phyloP scores from a whole-genome alignment of 2,329 filamentous ascomycete genomes.

The Aspergillus neotritici region DNA sequence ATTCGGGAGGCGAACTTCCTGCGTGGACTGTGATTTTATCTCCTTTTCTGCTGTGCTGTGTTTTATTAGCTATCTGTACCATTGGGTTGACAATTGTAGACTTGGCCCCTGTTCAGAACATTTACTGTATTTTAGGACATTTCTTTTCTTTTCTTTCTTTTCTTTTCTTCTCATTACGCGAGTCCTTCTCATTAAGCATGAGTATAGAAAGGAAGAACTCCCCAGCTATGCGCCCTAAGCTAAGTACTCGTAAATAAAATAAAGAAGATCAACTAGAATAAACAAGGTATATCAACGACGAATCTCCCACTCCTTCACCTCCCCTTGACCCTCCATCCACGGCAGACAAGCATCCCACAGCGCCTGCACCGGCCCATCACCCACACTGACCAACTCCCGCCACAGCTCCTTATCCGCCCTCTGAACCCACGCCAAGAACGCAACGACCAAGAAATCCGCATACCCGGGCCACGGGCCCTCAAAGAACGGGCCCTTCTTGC shows the following conservation, averaged over 20 bases:
- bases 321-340: constrained; percentile 30
- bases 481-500: constrained; percentile 31
- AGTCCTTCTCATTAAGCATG: too few species aligned
- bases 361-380: constrained; percentile 23
- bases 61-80: constrained; percentile 10
- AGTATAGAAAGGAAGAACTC: neutral
- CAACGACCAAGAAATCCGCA: constrained; percentile 26
- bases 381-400: constrained; percentile 19
- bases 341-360: constrained; percentile 27
- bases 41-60: constrained; percentile 2
- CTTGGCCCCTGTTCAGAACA: too few species aligned
- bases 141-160: too few species aligned
- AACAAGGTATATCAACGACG: constrained; percentile 7
- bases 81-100: constrained; percentile 9
- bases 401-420: constrained; percentile 19
- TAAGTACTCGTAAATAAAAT: neutral
- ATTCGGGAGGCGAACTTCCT: constrained; percentile 47
- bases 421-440: constrained; percentile 23
- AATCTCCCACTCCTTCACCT: constrained; percentile 30
- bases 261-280: neutral
- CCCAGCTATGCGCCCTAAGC: neutral
- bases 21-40: constrained; percentile 37
- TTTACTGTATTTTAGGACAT: too few species aligned
- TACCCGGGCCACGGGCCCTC: constrained; percentile 28
- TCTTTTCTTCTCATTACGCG: too few species aligned